These are phyloP conservation scores for Neocatenulostroma microsporum DNA, from an alignment of 2,329 filamentous ascomycete species.

Conservation along the genomic window DNA sequence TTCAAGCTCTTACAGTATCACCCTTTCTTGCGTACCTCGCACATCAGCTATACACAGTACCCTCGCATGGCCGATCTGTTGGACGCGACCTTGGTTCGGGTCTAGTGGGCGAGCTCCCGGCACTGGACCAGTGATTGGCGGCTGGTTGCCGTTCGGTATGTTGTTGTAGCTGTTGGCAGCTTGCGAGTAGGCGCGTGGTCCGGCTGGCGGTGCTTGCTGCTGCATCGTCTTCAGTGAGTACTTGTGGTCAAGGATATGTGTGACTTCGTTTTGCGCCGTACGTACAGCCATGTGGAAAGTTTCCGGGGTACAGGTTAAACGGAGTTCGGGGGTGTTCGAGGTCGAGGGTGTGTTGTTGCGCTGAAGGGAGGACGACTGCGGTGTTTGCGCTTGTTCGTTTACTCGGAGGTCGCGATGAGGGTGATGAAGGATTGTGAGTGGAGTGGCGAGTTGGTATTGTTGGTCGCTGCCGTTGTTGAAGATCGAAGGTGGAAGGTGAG, in stretches of 20 bases:
- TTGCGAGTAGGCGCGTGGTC: conserved; percentile 44
- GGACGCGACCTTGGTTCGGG: conserved; percentile 46
- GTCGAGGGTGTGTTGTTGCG: too few species aligned
- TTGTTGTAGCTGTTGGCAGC: too few species aligned
- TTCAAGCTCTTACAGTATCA: background rate
- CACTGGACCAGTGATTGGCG: conserved; percentile 27
- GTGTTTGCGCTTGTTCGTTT: too few species aligned
- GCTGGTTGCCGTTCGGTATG: conserved; percentile 39
- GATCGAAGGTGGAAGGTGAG: too few species aligned
- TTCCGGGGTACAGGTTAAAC: conserved; percentile 9
- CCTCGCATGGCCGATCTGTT: conserved; percentile 42
- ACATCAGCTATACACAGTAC: conserved; percentile 48
- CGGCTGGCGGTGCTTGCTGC: conserved; percentile 45
- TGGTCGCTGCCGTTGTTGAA: too few species aligned
- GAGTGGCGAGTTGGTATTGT: too few species aligned
- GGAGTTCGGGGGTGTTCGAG: conserved; percentile 9
- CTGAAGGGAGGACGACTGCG: too few species aligned
- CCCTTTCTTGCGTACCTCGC: conserved; percentile 33
- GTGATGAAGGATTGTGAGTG: too few species aligned
- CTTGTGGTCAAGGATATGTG: conserved; percentile 4
- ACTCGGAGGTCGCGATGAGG: too few species aligned
- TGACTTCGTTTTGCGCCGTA: background rate
- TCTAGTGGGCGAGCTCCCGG: conserved; percentile 40
- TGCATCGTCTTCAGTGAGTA: background rate
- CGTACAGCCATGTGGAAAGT: conserved; percentile 10